phyloP scores from a whole-genome alignment of 1,284 basidiomycete genomes.

The Trichosporon sp. region DNA sequence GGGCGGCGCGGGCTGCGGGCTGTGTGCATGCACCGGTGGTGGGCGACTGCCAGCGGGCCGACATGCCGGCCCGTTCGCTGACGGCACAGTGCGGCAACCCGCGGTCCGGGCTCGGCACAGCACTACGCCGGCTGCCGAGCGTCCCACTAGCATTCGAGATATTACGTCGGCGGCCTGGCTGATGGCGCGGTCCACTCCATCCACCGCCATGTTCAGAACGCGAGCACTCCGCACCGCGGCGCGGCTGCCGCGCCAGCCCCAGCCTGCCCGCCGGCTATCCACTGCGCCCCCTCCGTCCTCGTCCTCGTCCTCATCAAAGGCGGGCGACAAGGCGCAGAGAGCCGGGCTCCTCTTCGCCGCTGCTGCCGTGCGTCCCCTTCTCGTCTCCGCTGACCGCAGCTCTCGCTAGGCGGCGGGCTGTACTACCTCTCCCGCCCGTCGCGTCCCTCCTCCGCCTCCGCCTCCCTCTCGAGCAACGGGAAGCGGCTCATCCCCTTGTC shows the following conservation, averaged over 20 bases:
- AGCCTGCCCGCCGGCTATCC: background rate
- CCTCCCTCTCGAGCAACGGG: background rate
- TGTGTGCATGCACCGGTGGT: too few species aligned
- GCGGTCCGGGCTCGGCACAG: background rate
- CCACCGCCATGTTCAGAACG: background rate
- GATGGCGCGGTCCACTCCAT: background rate
- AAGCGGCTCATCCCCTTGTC: slow-evolving; percentile 48
- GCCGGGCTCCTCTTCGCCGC: background rate
- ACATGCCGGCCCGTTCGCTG: background rate
- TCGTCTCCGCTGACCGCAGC: background rate
- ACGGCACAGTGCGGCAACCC: background rate
- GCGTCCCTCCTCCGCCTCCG: background rate
- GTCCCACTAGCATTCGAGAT: background rate
- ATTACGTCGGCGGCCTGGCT: background rate
- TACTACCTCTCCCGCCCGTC: background rate
- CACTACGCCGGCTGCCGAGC: background rate
- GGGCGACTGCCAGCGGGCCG: background rate
- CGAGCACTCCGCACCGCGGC: background rate
- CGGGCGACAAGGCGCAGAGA: background rate
- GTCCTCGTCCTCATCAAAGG: background rate
- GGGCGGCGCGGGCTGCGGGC: too few species aligned
- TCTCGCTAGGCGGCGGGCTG: background rate
- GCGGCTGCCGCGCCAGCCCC: background rate
- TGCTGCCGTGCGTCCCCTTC: background rate
- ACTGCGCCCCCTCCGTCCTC: background rate